A percentile compares a stretch with the other conserved stretches of the same genome.
These are phyloP conservation scores for Pulveroboletus sp. DNA, from an alignment of 768 basidiomycete genomes.

Conservation along the genomic window DNA sequence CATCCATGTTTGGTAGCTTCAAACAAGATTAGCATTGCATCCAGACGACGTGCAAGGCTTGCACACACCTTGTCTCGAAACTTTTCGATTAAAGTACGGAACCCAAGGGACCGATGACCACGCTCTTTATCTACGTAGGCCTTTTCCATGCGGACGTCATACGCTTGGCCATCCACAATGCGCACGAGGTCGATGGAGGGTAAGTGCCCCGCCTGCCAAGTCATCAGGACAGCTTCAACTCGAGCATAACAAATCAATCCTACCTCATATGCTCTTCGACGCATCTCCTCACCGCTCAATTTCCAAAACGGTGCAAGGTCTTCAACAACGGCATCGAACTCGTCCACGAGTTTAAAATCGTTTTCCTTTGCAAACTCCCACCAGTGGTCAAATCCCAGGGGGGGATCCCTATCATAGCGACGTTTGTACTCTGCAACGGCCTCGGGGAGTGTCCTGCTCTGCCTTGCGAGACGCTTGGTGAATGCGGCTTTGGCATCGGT, in stretches of 20 bases:
- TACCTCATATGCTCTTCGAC: constrained; percentile 59
- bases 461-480: constrained; percentile 57
- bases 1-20: constrained; percentile 90
- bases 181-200: constrained; percentile 87
- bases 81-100: constrained; percentile 67
- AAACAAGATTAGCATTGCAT: background rate
- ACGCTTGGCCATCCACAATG: constrained; percentile 58
- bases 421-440: constrained; percentile 80
- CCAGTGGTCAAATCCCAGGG: constrained; percentile 90
- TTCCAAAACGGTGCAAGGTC: constrained; percentile 87
- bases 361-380: constrained; percentile 73
- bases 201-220: constrained; percentile 59
- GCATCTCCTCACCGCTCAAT: constrained; percentile 65
- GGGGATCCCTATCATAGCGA: constrained; percentile 76
- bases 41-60: background rate
- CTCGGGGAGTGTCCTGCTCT: constrained; percentile 73
- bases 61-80: constrained; percentile 59
- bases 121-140: constrained; percentile 59
- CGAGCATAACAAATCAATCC: background rate
- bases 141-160: constrained; percentile 53
- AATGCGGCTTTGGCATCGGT: constrained; percentile 76
- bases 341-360: constrained; percentile 77
- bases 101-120: constrained; percentile 73
- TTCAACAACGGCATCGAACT: constrained; percentile 74
- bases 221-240: background rate